Evolutionary conservation across 2,329 filamentous ascomycete genomes (phyloP).

Genomic region (Scedosporium minutisporum): DNA sequence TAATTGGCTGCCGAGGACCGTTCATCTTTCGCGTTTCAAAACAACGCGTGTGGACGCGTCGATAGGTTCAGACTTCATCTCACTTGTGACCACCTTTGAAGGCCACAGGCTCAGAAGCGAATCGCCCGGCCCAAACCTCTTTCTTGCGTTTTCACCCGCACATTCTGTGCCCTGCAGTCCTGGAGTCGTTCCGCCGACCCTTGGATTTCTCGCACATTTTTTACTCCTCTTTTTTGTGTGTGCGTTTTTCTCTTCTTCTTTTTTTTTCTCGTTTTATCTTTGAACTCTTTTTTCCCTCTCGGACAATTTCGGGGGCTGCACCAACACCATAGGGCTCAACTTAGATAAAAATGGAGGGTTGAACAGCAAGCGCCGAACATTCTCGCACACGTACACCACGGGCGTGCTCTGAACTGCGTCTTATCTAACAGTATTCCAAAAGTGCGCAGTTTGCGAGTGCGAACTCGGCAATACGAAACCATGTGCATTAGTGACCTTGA

Average conservation of each 20-base stretch:
- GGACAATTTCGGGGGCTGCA: not conserved
- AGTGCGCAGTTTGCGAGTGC: not conserved
- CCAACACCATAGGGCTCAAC: not conserved
- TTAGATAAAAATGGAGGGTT: not conserved
- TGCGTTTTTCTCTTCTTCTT: not conserved
- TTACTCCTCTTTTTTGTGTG: not conserved
- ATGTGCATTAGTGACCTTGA: not conserved
- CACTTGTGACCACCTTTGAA: not conserved
- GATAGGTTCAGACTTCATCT: conserved; percentile 6
- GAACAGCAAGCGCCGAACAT: no score
- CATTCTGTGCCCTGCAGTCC: not conserved
- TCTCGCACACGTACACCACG: no score
- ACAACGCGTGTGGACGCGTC: conserved; percentile 8
- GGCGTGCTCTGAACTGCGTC: no score
- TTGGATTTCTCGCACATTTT: not conserved
- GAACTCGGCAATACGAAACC: not conserved
- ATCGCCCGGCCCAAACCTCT: not conserved
- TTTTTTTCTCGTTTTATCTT: not conserved
- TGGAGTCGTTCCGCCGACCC: not conserved
- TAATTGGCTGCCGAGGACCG: not conserved
- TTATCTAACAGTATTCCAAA: not conserved
- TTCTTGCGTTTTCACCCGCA: not conserved
- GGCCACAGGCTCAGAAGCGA: not conserved
- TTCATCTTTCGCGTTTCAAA: conserved; percentile 8
- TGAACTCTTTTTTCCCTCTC: not conserved